Percentiles rank a stretch among this genome's conserved stretches.
These are phyloP conservation scores for Manihot esculenta DNA, from an alignment of 441 rosid genomes.

Conservation along the genomic window DNA sequence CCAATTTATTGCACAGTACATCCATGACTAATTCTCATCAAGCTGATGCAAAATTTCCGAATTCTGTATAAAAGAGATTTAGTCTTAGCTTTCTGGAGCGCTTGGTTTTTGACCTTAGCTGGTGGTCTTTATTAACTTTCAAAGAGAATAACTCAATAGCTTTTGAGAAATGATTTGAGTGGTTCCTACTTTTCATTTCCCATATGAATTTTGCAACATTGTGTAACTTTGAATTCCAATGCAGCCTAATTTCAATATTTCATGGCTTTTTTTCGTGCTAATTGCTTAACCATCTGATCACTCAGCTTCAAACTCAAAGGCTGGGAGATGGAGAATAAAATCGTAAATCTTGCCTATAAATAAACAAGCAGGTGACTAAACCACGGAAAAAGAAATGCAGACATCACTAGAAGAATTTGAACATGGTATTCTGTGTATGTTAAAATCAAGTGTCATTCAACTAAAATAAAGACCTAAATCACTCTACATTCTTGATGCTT, in stretches of 20 bases:
- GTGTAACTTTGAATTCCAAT: no score
- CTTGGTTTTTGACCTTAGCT: no score
- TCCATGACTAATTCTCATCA: neutral
- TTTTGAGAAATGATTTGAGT: no score
- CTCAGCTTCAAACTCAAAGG: no score
- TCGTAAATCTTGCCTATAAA: no score
- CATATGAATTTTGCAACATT: no score
- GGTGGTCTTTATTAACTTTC: no score
- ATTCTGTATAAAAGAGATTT: neutral
- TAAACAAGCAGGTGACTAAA: no score
- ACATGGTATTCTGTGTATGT: neutral
- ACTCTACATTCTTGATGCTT: neutral
- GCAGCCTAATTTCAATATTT: neutral
- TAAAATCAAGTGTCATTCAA: neutral
- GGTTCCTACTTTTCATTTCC: neutral
- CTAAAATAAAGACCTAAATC: neutral
- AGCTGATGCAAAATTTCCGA: neutral
- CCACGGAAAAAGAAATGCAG: no score
- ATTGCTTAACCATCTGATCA: neutral
- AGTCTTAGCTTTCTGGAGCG: neutral
- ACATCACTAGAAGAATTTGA: neutral
- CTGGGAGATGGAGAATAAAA: no score
- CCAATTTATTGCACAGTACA: constrained; percentile 1
- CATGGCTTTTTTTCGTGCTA: neutral
- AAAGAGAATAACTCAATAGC: no score